Evolutionary conservation across 164 flowering plant species (phyloP), one percentile per base, ranked within the genome.

Genomic region (Stephania yunnanensis): DNA sequence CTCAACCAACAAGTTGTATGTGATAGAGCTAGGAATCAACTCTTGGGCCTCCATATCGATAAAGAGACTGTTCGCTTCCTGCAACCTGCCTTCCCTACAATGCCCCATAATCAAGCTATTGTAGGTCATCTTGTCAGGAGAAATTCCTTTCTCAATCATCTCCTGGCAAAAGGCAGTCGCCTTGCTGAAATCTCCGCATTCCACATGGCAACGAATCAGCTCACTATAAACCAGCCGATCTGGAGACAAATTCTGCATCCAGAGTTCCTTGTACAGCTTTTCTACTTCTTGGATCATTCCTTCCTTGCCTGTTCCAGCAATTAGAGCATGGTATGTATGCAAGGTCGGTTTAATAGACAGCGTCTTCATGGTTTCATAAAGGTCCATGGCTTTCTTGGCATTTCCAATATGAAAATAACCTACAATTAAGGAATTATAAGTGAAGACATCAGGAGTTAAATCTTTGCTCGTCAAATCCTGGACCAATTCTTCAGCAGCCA

Each of bases 71-170:
- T 19, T 46, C 25, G 58, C 73, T 25, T 46, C 58, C 30, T 20
- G 73, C 30, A 70, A 11, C 7, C 44, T 70, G 15, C 73, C 58
- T 70, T 46, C 58, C 58, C 73, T 70, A 25, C 58, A 70, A 22
- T 46, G 10, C 13, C 73, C 55, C 30, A 70, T 70, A 46, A 70
- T 70, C 73, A 46, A 46, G 73, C 73, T 70, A 46, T 70, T 42
- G n/a, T 70, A 70, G 31, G 73, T 20, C 73, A 46, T 70, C 73
- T 44, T 70, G 55, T 70, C 72, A 20, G 30, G 55, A 46, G 6
- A 4, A 19, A 70, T 48, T 46, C 58, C 73, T 58, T 70, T 70
- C 29, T 46, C 73, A 19, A 48, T 5, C 73, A 70, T 70, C 58
- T 70, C 53, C 22, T 48, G 73, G 58, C 48, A 58, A 45, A 70